Evolutionary conservation across 169 alveolate species (phyloP), one percentile per base, ranked within the genome.

Genomic region (Toxoplasma gondii): DNA sequence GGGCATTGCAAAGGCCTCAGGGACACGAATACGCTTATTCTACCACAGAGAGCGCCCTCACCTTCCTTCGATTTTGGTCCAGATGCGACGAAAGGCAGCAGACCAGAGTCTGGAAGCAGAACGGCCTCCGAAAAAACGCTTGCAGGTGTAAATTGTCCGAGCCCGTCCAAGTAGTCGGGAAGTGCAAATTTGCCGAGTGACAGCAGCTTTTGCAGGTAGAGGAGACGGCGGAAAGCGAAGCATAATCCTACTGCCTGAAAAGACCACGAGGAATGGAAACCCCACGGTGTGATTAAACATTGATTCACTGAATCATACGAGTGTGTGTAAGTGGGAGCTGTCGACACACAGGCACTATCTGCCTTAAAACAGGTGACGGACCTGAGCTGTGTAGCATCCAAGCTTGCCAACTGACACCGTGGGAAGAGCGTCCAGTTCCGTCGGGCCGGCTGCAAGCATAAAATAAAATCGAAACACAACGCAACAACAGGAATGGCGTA

Each of bases 211-310:
- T 49, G 58, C n/a, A 82, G 90, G 67, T 39, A 16, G 36, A 5
- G 90, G 34, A 82, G 16, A 16, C 90, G 41, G 90, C 69, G 90
- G 90, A 82, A 82, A 0, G 90, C 58, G 64, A 43, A 82, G 36
- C 54, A 41, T 38, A 36, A 43, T 39, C 54, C 90, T 16, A 82
- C 69, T 9, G 67, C 39, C 86, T 78, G 86, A 78, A 12, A 17
- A 78, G 10, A 64, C 22, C 74, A 64, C 74, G n/a, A 19, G 22
- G 22, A 27, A 64, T 27, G 74, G 74, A 1, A 64, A 64, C 4
- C 1, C 24, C 34, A 27, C 29, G 74, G 7, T 64, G 4, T 49
- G 22, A 49, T 12, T 49, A 12, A 49, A 49, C 12, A 64, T 64
- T 64, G 24, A 64, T 4, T 64, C 7, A 64, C 34, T 19, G 29